Evolutionary conservation across 106 monocot species (phyloP), one percentile per base, ranked within the genome.

Genomic region (Amphibolis antarctica): DNA sequence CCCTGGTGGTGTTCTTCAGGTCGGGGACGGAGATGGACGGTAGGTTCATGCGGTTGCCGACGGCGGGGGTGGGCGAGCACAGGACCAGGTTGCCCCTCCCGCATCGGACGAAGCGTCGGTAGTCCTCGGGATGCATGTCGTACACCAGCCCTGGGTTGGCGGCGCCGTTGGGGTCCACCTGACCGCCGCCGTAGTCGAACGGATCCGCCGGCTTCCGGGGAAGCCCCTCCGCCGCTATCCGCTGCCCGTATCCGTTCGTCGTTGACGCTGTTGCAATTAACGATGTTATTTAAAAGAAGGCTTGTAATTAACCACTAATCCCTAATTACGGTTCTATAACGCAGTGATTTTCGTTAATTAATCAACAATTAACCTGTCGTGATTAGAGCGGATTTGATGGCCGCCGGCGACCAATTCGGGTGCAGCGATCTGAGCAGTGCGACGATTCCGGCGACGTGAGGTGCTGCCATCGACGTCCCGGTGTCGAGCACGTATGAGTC

Each of bases 121-220:
- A 71, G 50, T 71, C 71, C 9, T 42, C n/a, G 28, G 25, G 12
- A 6, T 71, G 22, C 49, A 71, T 63, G 52, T 76, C 76, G 27
- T 76, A 76, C 0, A 76, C 12, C 0, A 76, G 65, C 15, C 71
- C 76, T 0, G 76, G 76, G 48, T 71, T 46, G 0, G 48, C 60
- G 3, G 76, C 76, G 0, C 45, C 46, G 21, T 65, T 53, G 0
- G 76, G 65, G 19, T 77, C 29, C 4, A 71, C 50, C 12, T 65
- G 64, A 3, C 76, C 76, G 1, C 65, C 59, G 3, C 76, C 76
- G 59, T 56, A 77, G 27, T 71, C 70, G 51, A 77, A 71, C 10
- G 76, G 76, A 18, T 66, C 58, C 1, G 71, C 70, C 5, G 46
- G 4, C 61, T 72, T 72, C 20, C 64, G 51, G 0, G 71, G 51